Conservation (phyloP, 805 yeast species). For the Yamadazyma takamatsuzukensis region DNA sequence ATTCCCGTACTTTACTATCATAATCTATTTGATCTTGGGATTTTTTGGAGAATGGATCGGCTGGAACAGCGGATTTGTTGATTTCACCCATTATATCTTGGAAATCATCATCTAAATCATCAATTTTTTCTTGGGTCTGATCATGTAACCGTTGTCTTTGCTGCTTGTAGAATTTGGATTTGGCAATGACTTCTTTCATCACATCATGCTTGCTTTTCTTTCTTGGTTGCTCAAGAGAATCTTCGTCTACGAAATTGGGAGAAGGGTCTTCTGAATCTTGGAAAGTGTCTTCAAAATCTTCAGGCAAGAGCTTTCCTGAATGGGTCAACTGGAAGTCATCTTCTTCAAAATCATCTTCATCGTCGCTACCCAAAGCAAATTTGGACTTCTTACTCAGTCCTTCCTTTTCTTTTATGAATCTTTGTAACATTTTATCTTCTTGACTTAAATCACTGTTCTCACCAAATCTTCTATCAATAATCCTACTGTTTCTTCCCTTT, state of each 20-base stretch:
- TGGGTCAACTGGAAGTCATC: conserved; percentile 64
- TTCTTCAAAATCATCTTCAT: conserved; percentile 44
- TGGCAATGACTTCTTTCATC: conserved; percentile 81
- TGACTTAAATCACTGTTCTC: conserved; percentile 73
- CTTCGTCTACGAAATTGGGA: conserved; percentile 33
- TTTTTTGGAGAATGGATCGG: conserved; percentile 24
- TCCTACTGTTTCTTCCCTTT: conserved; percentile 72
- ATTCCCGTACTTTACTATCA: conserved; percentile 62
- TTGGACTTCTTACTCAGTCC: conserved; percentile 48
- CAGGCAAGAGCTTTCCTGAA: conserved; percentile 63
- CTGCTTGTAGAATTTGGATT: conserved; percentile 72
- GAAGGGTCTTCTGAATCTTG: conserved; percentile 36
- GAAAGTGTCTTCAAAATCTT: conserved; percentile 42
- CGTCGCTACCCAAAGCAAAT: conserved; percentile 60
- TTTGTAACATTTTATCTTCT: conserved; percentile 92
- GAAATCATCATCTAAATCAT: conserved; percentile 69
- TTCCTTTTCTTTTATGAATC: conserved; percentile 89
- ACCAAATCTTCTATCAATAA: conserved; percentile 88
- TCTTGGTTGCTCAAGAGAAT: conserved; percentile 36
- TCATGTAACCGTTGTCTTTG: conserved; percentile 69
- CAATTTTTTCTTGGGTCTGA: conserved; percentile 55
- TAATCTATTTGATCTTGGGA: conserved; percentile 48
- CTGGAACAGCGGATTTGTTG: conserved; percentile 15
- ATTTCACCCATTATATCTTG: conserved; percentile 64
- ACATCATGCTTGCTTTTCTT: conserved; percentile 81